Evolutionary conservation across 352 stramenopile genomes (phyloP), one percentile per base, ranked within the genome.

Genomic region (Globisporangium orthogonon): DNA sequence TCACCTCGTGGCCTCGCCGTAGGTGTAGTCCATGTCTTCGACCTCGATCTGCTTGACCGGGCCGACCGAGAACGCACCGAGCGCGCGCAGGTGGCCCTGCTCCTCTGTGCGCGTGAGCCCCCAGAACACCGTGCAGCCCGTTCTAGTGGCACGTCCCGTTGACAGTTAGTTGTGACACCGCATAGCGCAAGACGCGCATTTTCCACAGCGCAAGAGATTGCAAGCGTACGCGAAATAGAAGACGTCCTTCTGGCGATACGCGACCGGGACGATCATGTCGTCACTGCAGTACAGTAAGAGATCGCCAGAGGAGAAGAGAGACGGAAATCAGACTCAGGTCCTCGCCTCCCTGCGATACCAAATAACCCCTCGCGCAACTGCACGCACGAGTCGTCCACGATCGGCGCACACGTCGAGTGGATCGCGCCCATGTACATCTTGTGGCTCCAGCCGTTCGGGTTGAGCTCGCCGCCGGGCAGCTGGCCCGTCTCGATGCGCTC

Each of bases 11-110:
- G 59, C 52, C 15, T 92, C 77, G 17, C 81, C 81, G 44, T 95
- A 94, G 9, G 67, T 88, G 66, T 91, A 96, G 62, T 93, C 83
- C 84, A 95, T 95, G 69, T 96, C 85, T 62, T 96, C 86, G 31
- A 89, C 77, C 55, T 96, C 89, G 6, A 88, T 77, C 54, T 95
- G 83, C 57, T 92, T 87, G 37, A 94, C 72, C 1, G 73, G 76
- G 0, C 83, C 80, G 29, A 86, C 70, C 2, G 79, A 86, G 53
- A 89, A 93, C 15, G 69, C 62, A 10, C 39, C 59, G 9, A 95
- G 58, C 33, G 83, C 72, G 7, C 74, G 65, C 43, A 95, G 48
- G 61, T 96, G 76, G 3, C 70, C 71, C 59, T 95, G 73, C 60
- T 96, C 86, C 35, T 96, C 86, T 2, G 75, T 74, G n/a, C 73